Conservation (phyloP, 768 basidiomycete genomes). For the Tulasnella sp. region DNA sequence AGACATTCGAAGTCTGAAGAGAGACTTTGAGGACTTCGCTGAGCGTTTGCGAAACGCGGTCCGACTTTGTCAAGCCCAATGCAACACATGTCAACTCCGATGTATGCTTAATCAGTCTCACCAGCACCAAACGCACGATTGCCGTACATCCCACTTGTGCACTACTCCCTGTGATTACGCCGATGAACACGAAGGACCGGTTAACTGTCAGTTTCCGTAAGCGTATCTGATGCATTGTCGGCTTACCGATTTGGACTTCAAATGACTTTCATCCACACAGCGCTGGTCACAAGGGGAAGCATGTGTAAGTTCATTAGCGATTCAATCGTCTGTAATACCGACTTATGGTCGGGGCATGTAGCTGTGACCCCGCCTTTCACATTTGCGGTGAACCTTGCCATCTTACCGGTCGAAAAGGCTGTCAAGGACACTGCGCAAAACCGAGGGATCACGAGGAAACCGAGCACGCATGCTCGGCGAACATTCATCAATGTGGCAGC, state of each 20-base stretch:
- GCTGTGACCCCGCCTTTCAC: slow-evolving; percentile 57
- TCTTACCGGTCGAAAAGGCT: slow-evolving; percentile 54
- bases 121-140: neutral
- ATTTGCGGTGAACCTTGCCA: slow-evolving; percentile 59
- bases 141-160: slow-evolving; percentile 19
- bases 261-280: slow-evolving; percentile 41
- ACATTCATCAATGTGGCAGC: slow-evolving; percentile 59
- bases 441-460: slow-evolving; percentile 53
- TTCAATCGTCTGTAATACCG: too few relatives aligned
- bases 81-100: slow-evolving; percentile 20
- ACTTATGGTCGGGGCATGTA: slow-evolving; percentile 38
- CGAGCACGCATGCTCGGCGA: slow-evolving; percentile 59
- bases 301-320: slow-evolving; percentile 50
- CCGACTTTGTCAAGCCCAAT: slow-evolving; percentile 23
- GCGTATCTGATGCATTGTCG: slow-evolving; percentile 37
- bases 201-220: slow-evolving; percentile 53
- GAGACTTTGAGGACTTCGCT: slow-evolving; percentile 17
- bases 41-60: neutral
- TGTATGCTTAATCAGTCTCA: slow-evolving; percentile 20
- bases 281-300: slow-evolving; percentile 61
- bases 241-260: neutral
- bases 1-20: slow-evolving; percentile 42
- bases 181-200: slow-evolving; percentile 27
- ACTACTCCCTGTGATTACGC: slow-evolving; percentile 11
- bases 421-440: slow-evolving; percentile 59